Evolutionary conservation across 805 yeast species (phyloP), one percentile per base, ranked within the genome.

Genomic region (Lipomyces spencermartinsiae): DNA sequence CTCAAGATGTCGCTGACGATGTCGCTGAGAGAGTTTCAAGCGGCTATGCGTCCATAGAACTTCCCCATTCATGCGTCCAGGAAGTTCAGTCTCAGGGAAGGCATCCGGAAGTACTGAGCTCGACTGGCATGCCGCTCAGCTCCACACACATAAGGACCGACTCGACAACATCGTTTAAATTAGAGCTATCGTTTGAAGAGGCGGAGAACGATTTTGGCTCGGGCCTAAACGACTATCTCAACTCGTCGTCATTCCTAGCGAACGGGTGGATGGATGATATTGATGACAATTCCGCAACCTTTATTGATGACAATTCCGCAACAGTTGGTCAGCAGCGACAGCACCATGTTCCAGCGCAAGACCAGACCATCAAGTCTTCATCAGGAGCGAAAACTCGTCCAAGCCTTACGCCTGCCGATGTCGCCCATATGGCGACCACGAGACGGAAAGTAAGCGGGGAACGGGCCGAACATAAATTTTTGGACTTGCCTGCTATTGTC

Each of bases 391-490:
- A 62, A 55, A 64, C 71, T 2, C 43, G 72, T 8, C 70, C 70
- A 14, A 69, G 72, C 49, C 43, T 69, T 57, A 49, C 65, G n/a
- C 71, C 72, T 19, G 64, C 66, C 0, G 71, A 69, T 19, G 62
- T 59, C 19, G 43, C 22, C 9, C 59, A 59, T 7, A 39, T 69
- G 59, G 68, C 71, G 1, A 53, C 46, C 7, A 57, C 61, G 1
- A 59, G 58, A 12, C 65, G 68, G 1, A 69, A 62, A 25, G 70
- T 59, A 9, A 69, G 71, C 49, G 68, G 65, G 7, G 71, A 55
- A 8, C 31, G 34, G 1, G 58, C 22, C 7, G 31, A 57, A 35
- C 61, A 34, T 33, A 61, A 22, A 25, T 64, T 67, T 39, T 55
- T 61, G 22, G 61, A 67, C 25, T 16, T 61, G 22, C 67, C 71